Evolutionary conservation across 225 moss, liverwort and hornwort species (phyloP), one percentile per base, ranked within the genome.

Genomic region (Physcomitrellopsis africana): DNA sequence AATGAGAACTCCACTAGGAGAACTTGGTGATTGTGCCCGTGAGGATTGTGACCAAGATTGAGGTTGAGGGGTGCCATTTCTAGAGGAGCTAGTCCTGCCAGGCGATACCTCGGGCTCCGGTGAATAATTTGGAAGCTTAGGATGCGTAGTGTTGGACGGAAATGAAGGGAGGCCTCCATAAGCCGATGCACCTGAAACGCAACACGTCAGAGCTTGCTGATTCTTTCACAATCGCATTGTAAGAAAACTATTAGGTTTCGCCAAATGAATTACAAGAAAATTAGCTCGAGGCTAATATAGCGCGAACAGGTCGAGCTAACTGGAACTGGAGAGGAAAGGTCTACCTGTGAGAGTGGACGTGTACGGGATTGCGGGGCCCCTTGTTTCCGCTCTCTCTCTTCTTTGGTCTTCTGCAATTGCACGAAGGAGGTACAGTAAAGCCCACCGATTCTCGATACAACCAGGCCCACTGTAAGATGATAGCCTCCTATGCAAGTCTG

Each of bases 381-480:
- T 84, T 7, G 99, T 95, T 78, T 95, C 93, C 20, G 90, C 88
- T 59, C 82, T 80, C 77, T 93, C 99, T 67, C 99, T 86, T 67
- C 92, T 77, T 60, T 95, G 99, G 57, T 99, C 99, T 60, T 93
- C 93, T 24, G 99, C 87, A 6, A 95, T 82, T 20, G 99, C 95
- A 29, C 89, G 92, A 55, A 99, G 72, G 32, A 99, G 92, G 51
- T 99, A 95, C 1, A 99, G 72, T 15, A 99, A 82, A 27, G 99
- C 83, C 99, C 95, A 99, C 27, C 93, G 84, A 80, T 99, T 95
- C 68, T 89, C 90, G 57, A 99, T 86, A 72, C 87, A 86, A 23
- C 99, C 99, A 49, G 95, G 90, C 41, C 99, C 95, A 66, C 72
- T 95, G 18, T 92, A 87, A 15, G 92, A 85, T 2, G 89, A 89